Conservation (phyloP, 805 yeast species). For the Jamesozyma jinghongensis region DNA sequence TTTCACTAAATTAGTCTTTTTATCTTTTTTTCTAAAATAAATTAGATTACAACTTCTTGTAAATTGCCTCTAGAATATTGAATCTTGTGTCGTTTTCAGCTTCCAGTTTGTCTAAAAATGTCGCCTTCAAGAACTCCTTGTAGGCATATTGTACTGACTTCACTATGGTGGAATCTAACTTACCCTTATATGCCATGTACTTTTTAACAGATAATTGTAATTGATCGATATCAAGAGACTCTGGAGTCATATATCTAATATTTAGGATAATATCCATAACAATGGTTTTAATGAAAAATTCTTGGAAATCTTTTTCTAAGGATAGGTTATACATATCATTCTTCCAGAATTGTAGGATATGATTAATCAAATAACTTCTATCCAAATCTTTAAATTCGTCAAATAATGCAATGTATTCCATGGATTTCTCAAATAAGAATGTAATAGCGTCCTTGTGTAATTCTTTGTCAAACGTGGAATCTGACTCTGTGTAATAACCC, state of each 20-base stretch:
- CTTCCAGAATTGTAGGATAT: slow-evolving; percentile 49
- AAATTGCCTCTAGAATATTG: slow-evolving; percentile 26
- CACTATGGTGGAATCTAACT: slow-evolving; percentile 30
- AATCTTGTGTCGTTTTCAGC: slow-evolving; percentile 22
- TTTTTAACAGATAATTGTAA: slow-evolving; percentile 66
- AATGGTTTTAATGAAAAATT: slow-evolving; percentile 33
- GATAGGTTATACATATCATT: slow-evolving; percentile 31
- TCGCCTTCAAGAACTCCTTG: slow-evolving; percentile 27
- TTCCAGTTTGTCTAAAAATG: slow-evolving; percentile 25
- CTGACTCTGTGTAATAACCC: slow-evolving; percentile 26
- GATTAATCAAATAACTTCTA: slow-evolving; percentile 55
- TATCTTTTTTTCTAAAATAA: too few species aligned
- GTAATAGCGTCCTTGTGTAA: slow-evolving; percentile 19
- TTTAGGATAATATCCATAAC: slow-evolving; percentile 56
- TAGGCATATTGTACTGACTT: slow-evolving; percentile 31
- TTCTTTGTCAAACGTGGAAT: slow-evolving; percentile 30
- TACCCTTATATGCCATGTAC: slow-evolving; percentile 51
- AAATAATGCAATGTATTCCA: slow-evolving; percentile 46
- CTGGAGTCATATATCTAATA: slow-evolving; percentile 42
- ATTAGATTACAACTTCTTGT: slow-evolving; percentile 21
- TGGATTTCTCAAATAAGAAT: slow-evolving; percentile 34
- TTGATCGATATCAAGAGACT: slow-evolving; percentile 38
- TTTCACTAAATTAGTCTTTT: too few species aligned
- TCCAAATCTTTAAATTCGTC: slow-evolving; percentile 64
- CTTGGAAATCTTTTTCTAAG: slow-evolving; percentile 19